Evolutionary conservation across 2,329 filamentous ascomycete species (phyloP), one percentile per base, ranked within the genome.

Genomic region (Neofusicoccum sp.): DNA sequence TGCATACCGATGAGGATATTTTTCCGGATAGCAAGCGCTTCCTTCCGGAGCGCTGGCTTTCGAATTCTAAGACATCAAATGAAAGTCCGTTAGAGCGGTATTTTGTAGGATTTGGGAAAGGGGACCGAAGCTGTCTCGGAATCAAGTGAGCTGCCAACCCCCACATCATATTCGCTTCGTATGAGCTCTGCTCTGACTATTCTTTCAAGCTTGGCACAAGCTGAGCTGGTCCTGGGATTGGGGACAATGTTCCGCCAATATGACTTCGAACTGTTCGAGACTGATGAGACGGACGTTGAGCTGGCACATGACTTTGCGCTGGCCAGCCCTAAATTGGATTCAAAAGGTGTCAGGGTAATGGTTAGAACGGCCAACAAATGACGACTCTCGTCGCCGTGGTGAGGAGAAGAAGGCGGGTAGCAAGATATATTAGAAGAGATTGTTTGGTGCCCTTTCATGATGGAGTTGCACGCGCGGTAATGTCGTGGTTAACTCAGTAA

Each of bases 31-130:
- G 71, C 2, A 36, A 38, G 33, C 34, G 56, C 0, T 79, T 76
- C 57, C 66, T 73, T 3, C 76, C 77, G 0, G 74, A 79, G 59
- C 72, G 77, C 33, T 80, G 77, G 76, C 65, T 79, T 36, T 66
- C 65, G 36, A 62, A 68, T 40, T 7, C 20, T 9, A 64, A 68
- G 3, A 65, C 70, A 47, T 70, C 69, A 1, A 68, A 72, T 24
- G 71, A 73, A 4, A 66, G 72, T 20, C 67, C 70, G 1, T 65
- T 76, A 5, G 73, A 75, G n/a, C 70, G 71, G 31, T 79, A 75
- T 61, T 70, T 77, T 49, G 72, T 79, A 4, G 69, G 68, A 0
- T 80, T 80, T 61, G 70, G 72, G 2, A 73, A 73, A 38, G 79
- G 79, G 0, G 74, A 73, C 4, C 67, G 78, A 12, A 66, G 66